Evolutionary conservation across 441 rosid species (phyloP).

Genomic region (Flueggea neowawraea): DNA sequence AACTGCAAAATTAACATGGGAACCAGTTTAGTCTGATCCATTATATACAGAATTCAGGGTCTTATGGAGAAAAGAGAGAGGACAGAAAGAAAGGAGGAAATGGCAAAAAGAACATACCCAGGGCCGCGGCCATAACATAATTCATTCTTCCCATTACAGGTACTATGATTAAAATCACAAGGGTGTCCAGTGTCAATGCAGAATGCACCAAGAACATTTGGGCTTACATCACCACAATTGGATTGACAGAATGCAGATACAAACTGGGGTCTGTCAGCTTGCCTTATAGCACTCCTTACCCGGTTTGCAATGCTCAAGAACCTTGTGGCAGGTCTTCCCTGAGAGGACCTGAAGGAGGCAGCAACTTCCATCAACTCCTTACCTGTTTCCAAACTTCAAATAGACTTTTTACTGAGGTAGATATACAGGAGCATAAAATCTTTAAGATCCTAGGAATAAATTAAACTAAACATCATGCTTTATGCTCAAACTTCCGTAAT

Average conservation of each 20-base stretch:
- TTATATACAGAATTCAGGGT: background rate
- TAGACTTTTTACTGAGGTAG: background rate
- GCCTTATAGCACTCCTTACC: slow-evolving; percentile 71
- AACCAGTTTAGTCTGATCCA: background rate
- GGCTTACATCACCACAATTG: slow-evolving; percentile 97
- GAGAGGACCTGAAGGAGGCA: slow-evolving; percentile 63
- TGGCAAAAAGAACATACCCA: slow-evolving; percentile 46
- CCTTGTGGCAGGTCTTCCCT: slow-evolving; percentile 66
- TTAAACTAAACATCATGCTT: no score
- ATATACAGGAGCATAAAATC: background rate
- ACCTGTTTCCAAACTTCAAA: slow-evolving; percentile 35
- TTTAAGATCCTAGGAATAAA: no score
- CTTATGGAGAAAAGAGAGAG: background rate
- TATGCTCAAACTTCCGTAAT: no score
- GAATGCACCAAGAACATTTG: slow-evolving; percentile 91
- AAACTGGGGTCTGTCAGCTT: slow-evolving; percentile 74
- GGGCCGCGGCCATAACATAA: slow-evolving; percentile 94
- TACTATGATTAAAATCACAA: slow-evolving; percentile 95
- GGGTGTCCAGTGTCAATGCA: slow-evolving; percentile 82
- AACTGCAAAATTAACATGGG: slow-evolving; percentile 32
- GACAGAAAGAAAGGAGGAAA: background rate
- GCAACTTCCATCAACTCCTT: slow-evolving; percentile 79
- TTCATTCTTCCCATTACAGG: slow-evolving; percentile 90
- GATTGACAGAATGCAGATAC: slow-evolving; percentile 94
- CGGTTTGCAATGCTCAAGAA: slow-evolving; percentile 63